A percentile compares a stretch with the other conserved stretches of the same genome.
Conservation (phyloP, 2,329 filamentous ascomycete genomes). For the Sporothrix inflata region DNA sequence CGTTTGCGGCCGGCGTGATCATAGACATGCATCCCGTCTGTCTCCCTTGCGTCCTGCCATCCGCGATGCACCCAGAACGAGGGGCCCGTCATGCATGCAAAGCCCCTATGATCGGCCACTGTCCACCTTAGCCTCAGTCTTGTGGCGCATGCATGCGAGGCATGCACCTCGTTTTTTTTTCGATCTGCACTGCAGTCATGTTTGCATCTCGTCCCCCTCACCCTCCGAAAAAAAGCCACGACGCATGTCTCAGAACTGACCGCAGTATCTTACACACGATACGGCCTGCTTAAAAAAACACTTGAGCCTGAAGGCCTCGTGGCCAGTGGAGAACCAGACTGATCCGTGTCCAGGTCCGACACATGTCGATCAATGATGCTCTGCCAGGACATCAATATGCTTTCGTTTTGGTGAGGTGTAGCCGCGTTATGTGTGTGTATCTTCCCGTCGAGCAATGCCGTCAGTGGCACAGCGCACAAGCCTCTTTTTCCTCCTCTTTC, state of each 20-base stretch:
- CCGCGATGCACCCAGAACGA: neutral
- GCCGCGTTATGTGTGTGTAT: neutral
- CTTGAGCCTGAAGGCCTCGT: neutral
- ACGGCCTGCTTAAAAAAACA: neutral
- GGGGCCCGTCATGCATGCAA: neutral
- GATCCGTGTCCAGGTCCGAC: neutral
- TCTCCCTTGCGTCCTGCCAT: constrained; percentile 17
- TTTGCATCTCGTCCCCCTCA: no score
- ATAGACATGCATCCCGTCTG: neutral
- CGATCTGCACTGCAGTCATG: constrained; percentile 4
- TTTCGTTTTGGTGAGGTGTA: neutral
- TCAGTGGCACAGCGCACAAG: neutral
- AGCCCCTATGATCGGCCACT: neutral
- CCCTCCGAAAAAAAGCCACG: neutral
- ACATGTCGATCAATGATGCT: constrained; percentile 7
- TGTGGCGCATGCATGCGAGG: neutral
- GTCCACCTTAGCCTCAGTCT: neutral
- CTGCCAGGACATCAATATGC: neutral
- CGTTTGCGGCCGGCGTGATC: neutral
- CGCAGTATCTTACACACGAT: neutral
- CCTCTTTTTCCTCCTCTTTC: neutral
- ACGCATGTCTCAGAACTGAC: constrained; percentile 14
- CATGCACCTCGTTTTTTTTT: neutral
- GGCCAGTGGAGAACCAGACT: constrained; percentile 21
- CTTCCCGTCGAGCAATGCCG: neutral